Evolutionary conservation across 306 rosid genomes (phyloP).

Genomic region (Lablab purpureus): DNA sequence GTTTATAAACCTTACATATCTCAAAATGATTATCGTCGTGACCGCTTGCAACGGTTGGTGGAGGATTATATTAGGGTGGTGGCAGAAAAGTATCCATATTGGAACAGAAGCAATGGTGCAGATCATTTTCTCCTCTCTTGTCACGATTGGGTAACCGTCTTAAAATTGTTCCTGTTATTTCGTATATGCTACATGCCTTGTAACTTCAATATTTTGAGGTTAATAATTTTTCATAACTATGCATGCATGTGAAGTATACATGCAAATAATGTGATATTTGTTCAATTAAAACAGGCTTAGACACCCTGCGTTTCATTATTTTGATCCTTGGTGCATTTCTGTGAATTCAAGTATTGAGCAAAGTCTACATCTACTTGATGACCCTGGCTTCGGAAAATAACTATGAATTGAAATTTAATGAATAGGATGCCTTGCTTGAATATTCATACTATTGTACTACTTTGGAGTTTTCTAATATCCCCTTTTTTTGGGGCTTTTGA

Average conservation of each 20-base stretch:
- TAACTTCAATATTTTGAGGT: no score
- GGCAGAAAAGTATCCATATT: slow-evolving; percentile 49
- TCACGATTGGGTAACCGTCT: slow-evolving; percentile 67
- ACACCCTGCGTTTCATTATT: neutral
- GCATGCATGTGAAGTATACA: neutral
- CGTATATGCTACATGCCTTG: slow-evolving; percentile 8
- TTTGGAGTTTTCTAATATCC: neutral
- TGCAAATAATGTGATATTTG: neutral
- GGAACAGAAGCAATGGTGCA: slow-evolving; percentile 76
- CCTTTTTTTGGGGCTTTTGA: neutral
- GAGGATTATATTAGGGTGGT: slow-evolving; percentile 51
- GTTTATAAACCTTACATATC: slow-evolving; percentile 44
- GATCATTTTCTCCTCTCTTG: slow-evolving; percentile 79
- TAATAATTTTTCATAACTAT: neutral
- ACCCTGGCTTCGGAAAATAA: slow-evolving; percentile 23
- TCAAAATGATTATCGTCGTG: slow-evolving; percentile 55
- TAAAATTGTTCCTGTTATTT: neutral
- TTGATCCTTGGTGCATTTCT: neutral
- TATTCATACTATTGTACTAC: slow-evolving; percentile 5
- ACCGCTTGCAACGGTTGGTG: slow-evolving; percentile 54
- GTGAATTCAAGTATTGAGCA: slow-evolving; percentile 11
- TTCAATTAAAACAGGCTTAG: neutral
- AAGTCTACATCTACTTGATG: neutral
- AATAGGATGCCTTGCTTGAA: slow-evolving; percentile 36
- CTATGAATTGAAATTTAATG: neutral